These are phyloP conservation scores for Microdochium paspali DNA, from an alignment of 2,329 filamentous ascomycete genomes.

Conservation along the genomic window DNA sequence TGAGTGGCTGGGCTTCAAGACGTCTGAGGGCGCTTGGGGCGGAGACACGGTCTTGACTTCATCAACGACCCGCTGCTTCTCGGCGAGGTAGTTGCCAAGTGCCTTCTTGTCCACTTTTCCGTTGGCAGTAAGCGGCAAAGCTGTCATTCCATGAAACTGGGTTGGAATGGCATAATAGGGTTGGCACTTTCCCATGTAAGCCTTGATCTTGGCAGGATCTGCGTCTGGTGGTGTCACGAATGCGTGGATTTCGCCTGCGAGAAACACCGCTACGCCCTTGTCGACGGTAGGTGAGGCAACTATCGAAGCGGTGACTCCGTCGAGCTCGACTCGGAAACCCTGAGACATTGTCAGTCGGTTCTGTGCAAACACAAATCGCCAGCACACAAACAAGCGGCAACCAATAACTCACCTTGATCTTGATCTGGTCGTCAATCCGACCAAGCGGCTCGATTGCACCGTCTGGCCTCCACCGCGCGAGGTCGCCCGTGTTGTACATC, in stretches of 20 bases:
- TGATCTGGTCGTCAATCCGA: slow-evolving; percentile 51
- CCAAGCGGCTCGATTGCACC: slow-evolving; percentile 46
- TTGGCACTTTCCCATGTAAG: slow-evolving; percentile 30
- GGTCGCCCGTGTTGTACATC: slow-evolving; percentile 54
- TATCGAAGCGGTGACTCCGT: slow-evolving; percentile 43
- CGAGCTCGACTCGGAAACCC: slow-evolving; percentile 52
- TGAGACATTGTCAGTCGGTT: slow-evolving; percentile 6
- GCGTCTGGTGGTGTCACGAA: slow-evolving; percentile 19
- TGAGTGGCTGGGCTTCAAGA: slow-evolving; percentile 6
- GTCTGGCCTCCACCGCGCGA: slow-evolving; percentile 42
- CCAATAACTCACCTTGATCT: slow-evolving; percentile 38
- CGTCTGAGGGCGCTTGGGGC: slow-evolving; percentile 13
- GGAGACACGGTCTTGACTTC: not conserved
- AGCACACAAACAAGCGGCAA: no score
- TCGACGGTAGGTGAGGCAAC: slow-evolving; percentile 33
- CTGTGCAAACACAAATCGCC: not conserved
- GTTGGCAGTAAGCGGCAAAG: slow-evolving; percentile 41
- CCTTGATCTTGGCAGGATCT: slow-evolving; percentile 21
- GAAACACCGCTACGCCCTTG: slow-evolving; percentile 35
- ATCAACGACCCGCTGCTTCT: not conserved
- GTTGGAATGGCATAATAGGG: slow-evolving; percentile 47
- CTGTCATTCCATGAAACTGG: slow-evolving; percentile 28
- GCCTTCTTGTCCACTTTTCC: slow-evolving; percentile 46
- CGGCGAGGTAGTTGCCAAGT: slow-evolving; percentile 15
- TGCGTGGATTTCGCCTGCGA: slow-evolving; percentile 38